Percentiles rank a stretch among this genome's conserved stretches.
phyloP scores from a whole-genome alignment of 1,284 basidiomycete genomes.

The Austroboletus olivaceoglutinosus region DNA sequence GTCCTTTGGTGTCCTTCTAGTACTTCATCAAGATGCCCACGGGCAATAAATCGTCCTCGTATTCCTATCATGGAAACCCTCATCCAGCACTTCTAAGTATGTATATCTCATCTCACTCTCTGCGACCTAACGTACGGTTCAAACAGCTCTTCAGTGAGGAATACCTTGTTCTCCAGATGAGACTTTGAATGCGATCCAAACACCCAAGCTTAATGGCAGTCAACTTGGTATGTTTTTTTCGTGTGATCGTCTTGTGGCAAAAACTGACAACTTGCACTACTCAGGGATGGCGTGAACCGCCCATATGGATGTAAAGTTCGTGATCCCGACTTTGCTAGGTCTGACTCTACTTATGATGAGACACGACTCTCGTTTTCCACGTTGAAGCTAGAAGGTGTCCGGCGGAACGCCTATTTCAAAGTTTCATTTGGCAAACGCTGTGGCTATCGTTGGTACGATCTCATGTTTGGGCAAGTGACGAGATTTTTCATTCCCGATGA shows the following conservation, averaged over 20 bases:
- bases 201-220: conserved; percentile 98
- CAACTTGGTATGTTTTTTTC: conserved; percentile 69
- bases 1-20: conserved; percentile 37
- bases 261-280: background rate
- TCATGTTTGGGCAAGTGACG: conserved; percentile 76
- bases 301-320: conserved; percentile 95
- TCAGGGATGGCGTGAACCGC: conserved; percentile 84
- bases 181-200: conserved; percentile 97
- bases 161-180: conserved; percentile 96
- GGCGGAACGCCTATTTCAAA: no score
- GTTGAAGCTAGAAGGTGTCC: background rate
- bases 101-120: conserved; percentile 10
- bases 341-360: conserved; percentile 97
- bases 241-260: background rate
- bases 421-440: conserved; percentile 80
- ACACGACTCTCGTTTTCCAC: conserved; percentile 49
- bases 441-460: conserved; percentile 93
- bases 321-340: conserved; percentile 89
- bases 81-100: conserved; percentile 96
- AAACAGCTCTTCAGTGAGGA: conserved; percentile 89
- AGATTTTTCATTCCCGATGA: background rate
- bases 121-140: background rate
- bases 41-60: conserved; percentile 88
- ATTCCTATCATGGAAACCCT: conserved; percentile 97
- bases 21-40: conserved; percentile 97